These are phyloP conservation scores for Metschnikowia gelsemii DNA, from an alignment of 805 yeast genomes.

Conservation along the genomic window DNA sequence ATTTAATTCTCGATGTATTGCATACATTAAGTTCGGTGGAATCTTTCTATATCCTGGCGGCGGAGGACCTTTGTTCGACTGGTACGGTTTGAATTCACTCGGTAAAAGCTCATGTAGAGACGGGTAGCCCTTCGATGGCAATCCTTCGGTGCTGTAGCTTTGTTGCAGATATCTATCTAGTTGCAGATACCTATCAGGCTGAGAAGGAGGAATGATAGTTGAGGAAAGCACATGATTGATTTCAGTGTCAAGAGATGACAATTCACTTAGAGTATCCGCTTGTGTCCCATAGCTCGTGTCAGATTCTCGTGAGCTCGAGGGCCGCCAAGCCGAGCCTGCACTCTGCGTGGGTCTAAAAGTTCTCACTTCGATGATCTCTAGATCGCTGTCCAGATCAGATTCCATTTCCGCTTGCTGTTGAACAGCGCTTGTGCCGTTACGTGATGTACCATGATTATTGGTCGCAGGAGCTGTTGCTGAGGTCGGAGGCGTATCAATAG, in stretches of 20 bases:
- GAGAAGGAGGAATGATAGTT: slow-evolving; percentile 7
- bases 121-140: not conserved
- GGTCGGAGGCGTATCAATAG: not conserved
- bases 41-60: slow-evolving; percentile 26
- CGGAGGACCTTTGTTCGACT: slow-evolving; percentile 13
- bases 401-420: not conserved
- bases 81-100: slow-evolving; percentile 11
- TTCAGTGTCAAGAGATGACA: slow-evolving; percentile 18
- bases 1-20: slow-evolving; percentile 30
- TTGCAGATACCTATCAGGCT: slow-evolving; percentile 2
- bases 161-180: not conserved
- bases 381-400: slow-evolving; percentile 13
- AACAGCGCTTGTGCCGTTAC: not conserved
- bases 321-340: not conserved
- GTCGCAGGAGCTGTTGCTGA: not conserved
- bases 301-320: not conserved
- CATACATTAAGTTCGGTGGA: slow-evolving; percentile 31
- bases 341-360: not conserved
- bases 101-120: slow-evolving; percentile 12
- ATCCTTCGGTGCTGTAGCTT: not conserved
- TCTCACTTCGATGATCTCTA: slow-evolving; percentile 21
- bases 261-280: slow-evolving; percentile 12
- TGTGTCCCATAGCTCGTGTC: not conserved
- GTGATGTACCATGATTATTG: not conserved
- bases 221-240: slow-evolving; percentile 16